Percentiles rank a stretch among this genome's conserved stretches.
Evolutionary conservation across 2,329 filamentous ascomycete species (phyloP).

Genomic region (Colletotrichum zoysiae): DNA sequence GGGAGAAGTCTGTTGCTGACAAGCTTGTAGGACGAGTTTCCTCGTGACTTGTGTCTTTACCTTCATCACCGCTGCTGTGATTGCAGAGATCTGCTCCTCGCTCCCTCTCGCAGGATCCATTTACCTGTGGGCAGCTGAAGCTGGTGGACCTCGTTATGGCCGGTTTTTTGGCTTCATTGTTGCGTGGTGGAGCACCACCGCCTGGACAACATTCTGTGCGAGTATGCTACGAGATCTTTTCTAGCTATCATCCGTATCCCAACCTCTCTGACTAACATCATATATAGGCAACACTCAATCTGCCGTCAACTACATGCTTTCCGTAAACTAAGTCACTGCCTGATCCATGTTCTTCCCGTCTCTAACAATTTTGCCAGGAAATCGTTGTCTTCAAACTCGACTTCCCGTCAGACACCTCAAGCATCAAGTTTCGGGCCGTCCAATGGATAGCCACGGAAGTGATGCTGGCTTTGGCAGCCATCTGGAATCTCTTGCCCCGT

Average conservation of each 20-base stretch:
- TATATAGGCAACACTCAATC: conserved; percentile 60
- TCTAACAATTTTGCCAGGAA: conserved; percentile 54
- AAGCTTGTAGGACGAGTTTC: conserved; percentile 65
- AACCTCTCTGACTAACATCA: not conserved
- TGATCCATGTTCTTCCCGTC: not conserved
- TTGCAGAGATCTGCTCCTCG: conserved; percentile 71
- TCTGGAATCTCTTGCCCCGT: conserved; percentile 65
- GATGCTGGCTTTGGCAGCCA: conserved; percentile 61
- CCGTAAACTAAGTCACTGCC: conserved; percentile 51
- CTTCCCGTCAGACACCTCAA: conserved; percentile 65
- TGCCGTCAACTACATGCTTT: conserved; percentile 65
- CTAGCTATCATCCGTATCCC: not conserved
- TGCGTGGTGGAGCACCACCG: conserved; percentile 74
- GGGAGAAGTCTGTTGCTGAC: not conserved
- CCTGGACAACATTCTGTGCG: conserved; percentile 71
- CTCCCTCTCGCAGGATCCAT: conserved; percentile 70
- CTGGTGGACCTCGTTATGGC: conserved; percentile 67
- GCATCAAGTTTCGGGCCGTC: conserved; percentile 69
- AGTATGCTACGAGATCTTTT: conserved; percentile 50
- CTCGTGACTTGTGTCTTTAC: conserved; percentile 70
- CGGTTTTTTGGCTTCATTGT: conserved; percentile 70
- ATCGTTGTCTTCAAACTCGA: conserved; percentile 68
- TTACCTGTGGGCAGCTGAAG: conserved; percentile 72
- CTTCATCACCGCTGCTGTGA: conserved; percentile 70
- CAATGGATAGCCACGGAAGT: conserved; percentile 71